Percentiles rank a stretch among this genome's conserved stretches.
Conservation (phyloP, 208 protist species). For the Crithidia bombi region DNA sequence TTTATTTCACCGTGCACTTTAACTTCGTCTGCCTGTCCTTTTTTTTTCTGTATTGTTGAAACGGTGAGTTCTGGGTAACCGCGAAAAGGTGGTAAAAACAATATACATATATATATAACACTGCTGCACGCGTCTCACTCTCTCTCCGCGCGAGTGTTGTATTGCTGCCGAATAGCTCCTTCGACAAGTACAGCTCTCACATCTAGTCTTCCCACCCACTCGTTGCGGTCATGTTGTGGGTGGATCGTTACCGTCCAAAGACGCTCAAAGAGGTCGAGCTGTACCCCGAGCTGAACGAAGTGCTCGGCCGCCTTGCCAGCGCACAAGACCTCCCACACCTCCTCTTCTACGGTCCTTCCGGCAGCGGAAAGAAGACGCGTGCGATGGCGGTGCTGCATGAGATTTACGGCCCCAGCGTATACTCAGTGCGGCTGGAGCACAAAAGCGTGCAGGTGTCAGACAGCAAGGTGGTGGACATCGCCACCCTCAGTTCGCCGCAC, state of each 20-base stretch:
- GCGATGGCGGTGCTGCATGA: slow-evolving; percentile 95
- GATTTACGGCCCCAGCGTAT: slow-evolving; percentile 93
- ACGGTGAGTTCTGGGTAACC: no score
- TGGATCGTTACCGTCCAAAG: slow-evolving; percentile 99
- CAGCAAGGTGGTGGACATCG: slow-evolving; percentile 97
- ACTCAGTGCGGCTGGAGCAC: slow-evolving; percentile 90
- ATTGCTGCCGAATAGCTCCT: no score
- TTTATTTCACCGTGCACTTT: no score
- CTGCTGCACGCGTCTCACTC: no score
- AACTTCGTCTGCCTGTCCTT: no score
- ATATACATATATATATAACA: no score
- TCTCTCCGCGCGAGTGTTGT: no score
- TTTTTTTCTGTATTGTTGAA: no score
- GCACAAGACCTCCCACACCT: slow-evolving; percentile 96
- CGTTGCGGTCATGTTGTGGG: slow-evolving; percentile 94
- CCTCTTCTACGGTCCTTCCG: slow-evolving; percentile 97
- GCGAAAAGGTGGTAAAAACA: no score
- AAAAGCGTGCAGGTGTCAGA: slow-evolving; percentile 89
- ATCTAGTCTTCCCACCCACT: no score
- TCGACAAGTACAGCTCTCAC: no score
- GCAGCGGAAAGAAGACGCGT: slow-evolving; percentile 96
- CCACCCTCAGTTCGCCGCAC: slow-evolving; percentile 94
- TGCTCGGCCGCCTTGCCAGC: slow-evolving; percentile 89
- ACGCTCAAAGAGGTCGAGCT: slow-evolving; percentile 95
- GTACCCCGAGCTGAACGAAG: slow-evolving; percentile 90